Conservation (phyloP, 139 green algal species). For the Chlamydomonas eustigma region DNA sequence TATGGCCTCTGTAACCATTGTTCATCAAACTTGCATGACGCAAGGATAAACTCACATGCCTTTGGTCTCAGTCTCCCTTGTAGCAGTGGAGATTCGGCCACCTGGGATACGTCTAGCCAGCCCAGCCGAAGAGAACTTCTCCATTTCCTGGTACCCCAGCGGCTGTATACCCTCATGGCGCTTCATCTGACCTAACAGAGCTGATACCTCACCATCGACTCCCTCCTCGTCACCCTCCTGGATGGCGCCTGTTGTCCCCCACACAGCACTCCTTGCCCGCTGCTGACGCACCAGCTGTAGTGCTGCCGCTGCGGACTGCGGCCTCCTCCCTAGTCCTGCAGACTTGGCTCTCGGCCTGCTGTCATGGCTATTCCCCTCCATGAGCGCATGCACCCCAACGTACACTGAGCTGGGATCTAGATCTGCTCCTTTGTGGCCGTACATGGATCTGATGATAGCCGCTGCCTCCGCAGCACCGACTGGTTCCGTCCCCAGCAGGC, state of each 20-base stretch:
- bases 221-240: not conserved
- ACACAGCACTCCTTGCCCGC: not conserved
- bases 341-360: not conserved
- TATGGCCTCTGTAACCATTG: too few relatives aligned
- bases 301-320: not conserved
- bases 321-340: not conserved
- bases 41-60: not conserved
- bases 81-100: conserved; percentile 11
- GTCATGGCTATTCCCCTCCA: not conserved
- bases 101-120: conserved; percentile 20
- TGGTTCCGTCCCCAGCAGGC: not conserved
- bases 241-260: not conserved
- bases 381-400: not conserved
- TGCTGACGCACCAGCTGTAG: conserved; percentile 5
- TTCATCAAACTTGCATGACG: too few relatives aligned
- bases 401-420: not conserved
- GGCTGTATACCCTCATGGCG: not conserved
- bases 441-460: not conserved
- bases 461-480: not conserved
- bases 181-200: not conserved
- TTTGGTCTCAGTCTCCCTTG: conserved; percentile 5
- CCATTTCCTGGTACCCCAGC: conserved; percentile 13
- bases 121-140: conserved; percentile 15
- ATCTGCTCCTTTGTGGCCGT: conserved; percentile 1
- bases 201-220: not conserved